These are phyloP conservation scores for Dichotomopilus funicola DNA, from an alignment of 2,329 filamentous ascomycete genomes.

Conservation along the genomic window DNA sequence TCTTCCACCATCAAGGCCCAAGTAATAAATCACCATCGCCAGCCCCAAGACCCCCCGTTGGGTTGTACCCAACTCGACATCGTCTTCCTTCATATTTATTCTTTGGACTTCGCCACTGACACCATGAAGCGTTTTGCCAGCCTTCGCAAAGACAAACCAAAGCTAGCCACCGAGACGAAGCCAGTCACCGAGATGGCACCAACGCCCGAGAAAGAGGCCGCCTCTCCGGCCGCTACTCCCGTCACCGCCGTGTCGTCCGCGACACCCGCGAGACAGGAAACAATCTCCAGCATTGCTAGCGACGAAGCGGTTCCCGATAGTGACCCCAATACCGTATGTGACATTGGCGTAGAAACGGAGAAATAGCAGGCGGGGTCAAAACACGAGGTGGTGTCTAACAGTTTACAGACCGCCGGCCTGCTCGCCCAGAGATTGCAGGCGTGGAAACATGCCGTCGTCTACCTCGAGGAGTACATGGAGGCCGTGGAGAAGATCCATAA, in stretches of 20 bases:
- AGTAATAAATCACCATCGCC: too few relatives aligned
- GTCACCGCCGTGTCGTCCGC: slow-evolving; percentile 1
- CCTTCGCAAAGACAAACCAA: slow-evolving; percentile 9
- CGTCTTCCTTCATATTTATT: neutral
- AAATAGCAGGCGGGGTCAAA: neutral
- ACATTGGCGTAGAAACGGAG: slow-evolving; percentile 21
- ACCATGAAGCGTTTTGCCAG: slow-evolving; percentile 13
- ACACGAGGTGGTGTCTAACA: neutral
- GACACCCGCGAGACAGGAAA: slow-evolving; percentile 43
- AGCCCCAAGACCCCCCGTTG: too few relatives aligned
- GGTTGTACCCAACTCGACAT: too few relatives aligned
- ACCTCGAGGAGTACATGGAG: slow-evolving; percentile 83
- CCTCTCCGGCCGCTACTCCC: too few relatives aligned
- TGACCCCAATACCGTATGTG: slow-evolving; percentile 51
- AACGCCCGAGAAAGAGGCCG: too few relatives aligned
- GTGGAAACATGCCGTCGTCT: slow-evolving; percentile 90
- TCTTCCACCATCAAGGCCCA: neutral
- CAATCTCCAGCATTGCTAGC: slow-evolving; percentile 39
- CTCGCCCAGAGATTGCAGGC: slow-evolving; percentile 83
- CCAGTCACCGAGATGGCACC: neutral
- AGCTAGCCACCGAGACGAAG: slow-evolving; percentile 14
- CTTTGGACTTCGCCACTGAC: neutral
- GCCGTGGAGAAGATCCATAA: slow-evolving; percentile 82
- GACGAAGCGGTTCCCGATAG: slow-evolving; percentile 55
- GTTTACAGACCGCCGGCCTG: slow-evolving; percentile 61